phyloP scores from a whole-genome alignment of 345 rosid genomes.

The Brassica rapa region DNA sequence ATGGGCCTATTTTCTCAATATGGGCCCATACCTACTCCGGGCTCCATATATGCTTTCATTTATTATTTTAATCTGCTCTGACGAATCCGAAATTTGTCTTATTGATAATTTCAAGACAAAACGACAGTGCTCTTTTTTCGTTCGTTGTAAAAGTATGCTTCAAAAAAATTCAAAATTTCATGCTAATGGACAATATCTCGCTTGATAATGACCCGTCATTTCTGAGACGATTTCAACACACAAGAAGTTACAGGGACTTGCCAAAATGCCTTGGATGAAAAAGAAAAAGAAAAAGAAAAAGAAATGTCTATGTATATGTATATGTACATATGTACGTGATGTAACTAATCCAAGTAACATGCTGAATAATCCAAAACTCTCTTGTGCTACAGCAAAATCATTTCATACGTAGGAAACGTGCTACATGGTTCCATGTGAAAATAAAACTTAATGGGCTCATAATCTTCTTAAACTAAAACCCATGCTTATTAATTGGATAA shows the following conservation, averaged over 20 bases:
- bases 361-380: background rate
- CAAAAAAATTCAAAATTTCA: constrained; percentile 7
- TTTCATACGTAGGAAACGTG: background rate
- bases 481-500: background rate
- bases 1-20: constrained; percentile 7
- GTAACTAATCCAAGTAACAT: background rate
- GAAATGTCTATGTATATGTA: background rate
- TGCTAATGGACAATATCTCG: constrained; percentile 19
- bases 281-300: too few relatives aligned
- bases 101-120: constrained; percentile 1
- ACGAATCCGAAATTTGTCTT: constrained; percentile 26
- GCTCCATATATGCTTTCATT: background rate
- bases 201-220: constrained; percentile 20
- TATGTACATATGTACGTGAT: background rate
- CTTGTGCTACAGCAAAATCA: background rate
- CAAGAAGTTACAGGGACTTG: background rate
- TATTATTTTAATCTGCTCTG: background rate
- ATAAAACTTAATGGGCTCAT: background rate
- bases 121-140: background rate
- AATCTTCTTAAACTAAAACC: background rate
- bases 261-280: constrained; percentile 4
- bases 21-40: constrained; percentile 19
- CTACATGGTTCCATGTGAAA: background rate
- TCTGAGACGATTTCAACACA: background rate
- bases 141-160: background rate